Evolutionary conservation across 2,329 filamentous ascomycete species (phyloP).

Genomic region (Calycina marina): DNA sequence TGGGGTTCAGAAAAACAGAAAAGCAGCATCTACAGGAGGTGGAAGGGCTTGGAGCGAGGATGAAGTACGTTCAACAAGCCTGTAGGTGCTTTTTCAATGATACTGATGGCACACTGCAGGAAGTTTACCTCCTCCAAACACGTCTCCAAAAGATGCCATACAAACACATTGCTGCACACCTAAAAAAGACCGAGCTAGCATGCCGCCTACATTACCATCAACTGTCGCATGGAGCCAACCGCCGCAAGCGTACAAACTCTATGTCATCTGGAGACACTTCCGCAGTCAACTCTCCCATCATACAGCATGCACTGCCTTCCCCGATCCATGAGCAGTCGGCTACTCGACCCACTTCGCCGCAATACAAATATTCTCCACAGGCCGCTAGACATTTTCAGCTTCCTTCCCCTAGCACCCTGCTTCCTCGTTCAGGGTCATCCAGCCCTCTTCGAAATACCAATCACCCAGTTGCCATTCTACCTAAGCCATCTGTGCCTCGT

Average conservation of each 20-base stretch:
- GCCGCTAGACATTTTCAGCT: slow-evolving; percentile 19
- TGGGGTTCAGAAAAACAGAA: slow-evolving; percentile 49
- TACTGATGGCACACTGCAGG: slow-evolving; percentile 31
- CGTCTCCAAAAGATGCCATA: slow-evolving; percentile 81
- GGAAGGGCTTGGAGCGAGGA: slow-evolving; percentile 76
- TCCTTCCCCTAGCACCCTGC: slow-evolving; percentile 32
- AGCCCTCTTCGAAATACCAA: slow-evolving; percentile 28
- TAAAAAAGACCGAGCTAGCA: slow-evolving; percentile 79
- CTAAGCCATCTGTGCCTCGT: slow-evolving; percentile 42
- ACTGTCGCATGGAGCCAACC: slow-evolving; percentile 67
- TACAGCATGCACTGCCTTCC: slow-evolving; percentile 32
- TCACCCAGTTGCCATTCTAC: slow-evolving; percentile 46
- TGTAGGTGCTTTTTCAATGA: not conserved
- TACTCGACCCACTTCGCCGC: slow-evolving; percentile 16
- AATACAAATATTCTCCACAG: slow-evolving; percentile 25
- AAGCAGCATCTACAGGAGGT: slow-evolving; percentile 55
- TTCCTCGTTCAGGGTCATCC: slow-evolving; percentile 38
- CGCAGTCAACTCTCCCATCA: slow-evolving; percentile 33
- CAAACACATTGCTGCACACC: slow-evolving; percentile 72
- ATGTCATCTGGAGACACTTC: slow-evolving; percentile 45
- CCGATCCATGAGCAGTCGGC: slow-evolving; percentile 29
- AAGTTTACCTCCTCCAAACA: slow-evolving; percentile 71
- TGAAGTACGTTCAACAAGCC: slow-evolving; percentile 39
- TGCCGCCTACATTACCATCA: slow-evolving; percentile 83
- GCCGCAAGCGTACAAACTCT: slow-evolving; percentile 62